These are phyloP conservation scores for Orychophragmus violaceus DNA, from an alignment of 345 rosid genomes.

Conservation along the genomic window DNA sequence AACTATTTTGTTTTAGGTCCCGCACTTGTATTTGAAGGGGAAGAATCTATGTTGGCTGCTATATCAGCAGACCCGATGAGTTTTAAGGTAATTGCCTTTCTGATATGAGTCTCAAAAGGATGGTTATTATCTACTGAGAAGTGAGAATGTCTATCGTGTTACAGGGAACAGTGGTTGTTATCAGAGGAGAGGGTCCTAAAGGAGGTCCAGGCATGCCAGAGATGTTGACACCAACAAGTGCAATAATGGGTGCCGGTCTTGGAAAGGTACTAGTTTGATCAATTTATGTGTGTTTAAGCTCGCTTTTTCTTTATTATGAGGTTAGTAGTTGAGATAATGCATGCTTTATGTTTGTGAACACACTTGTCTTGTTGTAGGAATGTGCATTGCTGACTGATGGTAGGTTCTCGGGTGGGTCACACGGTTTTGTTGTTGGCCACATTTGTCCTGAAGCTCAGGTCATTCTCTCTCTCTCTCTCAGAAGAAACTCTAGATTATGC, in stretches of 20 bases:
- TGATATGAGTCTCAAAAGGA: not conserved
- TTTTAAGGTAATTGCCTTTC: slow-evolving; percentile 55
- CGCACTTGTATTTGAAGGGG: slow-evolving; percentile 97
- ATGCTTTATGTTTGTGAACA: not conserved
- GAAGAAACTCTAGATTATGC: not conserved
- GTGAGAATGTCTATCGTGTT: slow-evolving; percentile 18
- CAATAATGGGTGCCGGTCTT: slow-evolving; percentile 98
- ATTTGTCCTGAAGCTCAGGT: slow-evolving; percentile 99
- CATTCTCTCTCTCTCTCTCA: not conserved
- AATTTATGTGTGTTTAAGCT: not conserved
- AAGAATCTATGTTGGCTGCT: slow-evolving; percentile 85
- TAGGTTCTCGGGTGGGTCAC: slow-evolving; percentile 97
- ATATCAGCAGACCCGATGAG: slow-evolving; percentile 72
- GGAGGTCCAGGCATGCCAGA: slow-evolving; percentile 99
- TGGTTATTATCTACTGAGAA: not conserved
- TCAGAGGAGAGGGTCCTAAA: slow-evolving; percentile 96
- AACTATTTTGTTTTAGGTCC: slow-evolving; percentile 56
- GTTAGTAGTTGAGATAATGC: not conserved
- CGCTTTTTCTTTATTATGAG: not conserved
- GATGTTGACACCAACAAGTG: slow-evolving; percentile 99
- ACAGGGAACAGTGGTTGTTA: slow-evolving; percentile 90
- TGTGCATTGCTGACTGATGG: slow-evolving; percentile 93
- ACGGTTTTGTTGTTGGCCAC: slow-evolving; percentile 98
- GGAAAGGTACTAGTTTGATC: slow-evolving; percentile 62
- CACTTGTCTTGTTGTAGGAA: slow-evolving; percentile 43